Conservation (phyloP, 768 basidiomycete species). For the Hirschioporus abietinus region DNA sequence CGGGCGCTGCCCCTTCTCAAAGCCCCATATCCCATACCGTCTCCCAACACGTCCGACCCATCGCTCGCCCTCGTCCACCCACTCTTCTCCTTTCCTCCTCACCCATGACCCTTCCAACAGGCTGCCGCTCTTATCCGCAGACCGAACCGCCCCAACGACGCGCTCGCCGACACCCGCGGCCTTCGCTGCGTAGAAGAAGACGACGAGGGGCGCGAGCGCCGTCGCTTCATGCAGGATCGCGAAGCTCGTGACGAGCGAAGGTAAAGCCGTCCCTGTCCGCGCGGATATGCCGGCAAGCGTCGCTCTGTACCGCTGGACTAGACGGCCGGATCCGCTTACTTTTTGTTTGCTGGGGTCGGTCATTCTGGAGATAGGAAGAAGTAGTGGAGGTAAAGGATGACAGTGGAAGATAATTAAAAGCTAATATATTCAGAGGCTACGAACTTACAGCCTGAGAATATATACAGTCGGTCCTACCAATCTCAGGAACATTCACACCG, state of each 20-base stretch:
- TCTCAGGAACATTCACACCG: too few species aligned
- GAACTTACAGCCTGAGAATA: too few species aligned
- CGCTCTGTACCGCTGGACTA: constrained; percentile 33
- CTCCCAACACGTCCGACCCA: constrained; percentile 68
- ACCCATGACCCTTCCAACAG: constrained; percentile 30
- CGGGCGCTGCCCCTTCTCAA: constrained; percentile 42
- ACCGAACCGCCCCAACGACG: constrained; percentile 41
- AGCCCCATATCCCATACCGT: constrained; percentile 79
- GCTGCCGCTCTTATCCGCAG: constrained; percentile 12
- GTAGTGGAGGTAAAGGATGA: too few species aligned
- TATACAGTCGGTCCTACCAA: too few species aligned
- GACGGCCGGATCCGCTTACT: constrained; percentile 11
- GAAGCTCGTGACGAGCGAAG: constrained; percentile 76
- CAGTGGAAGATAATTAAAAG: too few species aligned
- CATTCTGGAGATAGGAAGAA: background rate
- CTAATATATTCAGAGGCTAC: too few species aligned
- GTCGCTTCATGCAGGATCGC: constrained; percentile 82
- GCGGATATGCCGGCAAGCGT: constrained; percentile 56
- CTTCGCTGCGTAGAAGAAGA: constrained; percentile 67
- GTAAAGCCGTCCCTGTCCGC: constrained; percentile 68
- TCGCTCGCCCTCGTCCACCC: constrained; percentile 74
- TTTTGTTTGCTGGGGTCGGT: background rate
- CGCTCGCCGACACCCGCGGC: constrained; percentile 63
- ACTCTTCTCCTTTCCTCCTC: constrained; percentile 39
- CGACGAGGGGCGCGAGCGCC: constrained; percentile 69